Evolutionary conservation across 345 rosid species (phyloP).

Genomic region (Draba incana): DNA sequence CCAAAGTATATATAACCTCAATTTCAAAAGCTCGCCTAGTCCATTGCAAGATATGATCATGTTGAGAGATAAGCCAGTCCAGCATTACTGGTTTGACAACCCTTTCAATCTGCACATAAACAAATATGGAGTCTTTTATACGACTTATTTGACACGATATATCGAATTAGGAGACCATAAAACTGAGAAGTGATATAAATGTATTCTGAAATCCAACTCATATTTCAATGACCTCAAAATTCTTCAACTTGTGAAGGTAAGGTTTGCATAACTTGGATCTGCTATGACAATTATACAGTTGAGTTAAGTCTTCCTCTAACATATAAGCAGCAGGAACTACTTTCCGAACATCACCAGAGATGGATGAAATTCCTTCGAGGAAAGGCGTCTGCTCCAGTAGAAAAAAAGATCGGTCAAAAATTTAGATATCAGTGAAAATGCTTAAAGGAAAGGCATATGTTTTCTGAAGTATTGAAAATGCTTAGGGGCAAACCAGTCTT

Average conservation of each 20-base stretch:
- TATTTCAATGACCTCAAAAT: constrained; percentile 60
- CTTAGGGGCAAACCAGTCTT: constrained; percentile 72
- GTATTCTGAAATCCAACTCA: constrained; percentile 14
- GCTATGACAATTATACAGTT: constrained; percentile 55
- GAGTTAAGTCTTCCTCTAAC: constrained; percentile 66
- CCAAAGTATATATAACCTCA: constrained; percentile 59
- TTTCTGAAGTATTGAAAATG: constrained; percentile 18
- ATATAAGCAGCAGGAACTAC: constrained; percentile 82
- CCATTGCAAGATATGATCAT: constrained; percentile 91
- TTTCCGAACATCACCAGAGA: constrained; percentile 73
- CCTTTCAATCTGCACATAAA: constrained; percentile 67
- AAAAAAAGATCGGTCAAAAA: constrained; percentile 28
- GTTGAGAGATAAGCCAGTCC: constrained; percentile 96
- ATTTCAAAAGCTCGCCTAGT: constrained; percentile 86
- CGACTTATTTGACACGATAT: constrained; percentile 16
- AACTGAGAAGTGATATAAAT: constrained; percentile 17
- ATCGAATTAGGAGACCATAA: constrained; percentile 14
- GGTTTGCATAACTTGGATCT: constrained; percentile 44
- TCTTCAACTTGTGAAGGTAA: constrained; percentile 51
- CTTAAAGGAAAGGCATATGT: neutral
- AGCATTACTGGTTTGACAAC: constrained; percentile 75
- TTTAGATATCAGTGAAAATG: constrained; percentile 19
- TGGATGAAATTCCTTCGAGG: constrained; percentile 65
- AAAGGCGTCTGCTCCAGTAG: constrained; percentile 64
- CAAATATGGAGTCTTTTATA: constrained; percentile 11